Evolutionary conservation across 2,329 filamentous ascomycete genomes (phyloP).

Genomic region (Leptographium lundbergii): DNA sequence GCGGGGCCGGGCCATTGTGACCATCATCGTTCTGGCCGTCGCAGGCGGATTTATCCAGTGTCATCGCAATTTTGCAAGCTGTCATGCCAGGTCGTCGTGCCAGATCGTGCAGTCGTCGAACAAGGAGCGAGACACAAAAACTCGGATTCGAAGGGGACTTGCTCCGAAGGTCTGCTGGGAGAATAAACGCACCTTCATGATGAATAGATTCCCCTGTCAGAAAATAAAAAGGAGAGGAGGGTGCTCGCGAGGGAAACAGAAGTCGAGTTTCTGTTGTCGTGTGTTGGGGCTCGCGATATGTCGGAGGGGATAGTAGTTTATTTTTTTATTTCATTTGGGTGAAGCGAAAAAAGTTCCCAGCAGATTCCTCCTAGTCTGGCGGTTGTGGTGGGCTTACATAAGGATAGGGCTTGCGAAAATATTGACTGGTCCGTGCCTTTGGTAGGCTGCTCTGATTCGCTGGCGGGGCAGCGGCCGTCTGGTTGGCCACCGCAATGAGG

Average conservation of each 20-base stretch:
- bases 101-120: background rate
- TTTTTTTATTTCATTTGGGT: conserved; percentile 3
- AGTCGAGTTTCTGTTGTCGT: conserved; percentile 1
- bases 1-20: background rate
- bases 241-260: conserved; percentile 7
- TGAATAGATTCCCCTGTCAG: conserved; percentile 6
- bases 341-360: conserved; percentile 8
- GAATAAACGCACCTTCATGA: conserved; percentile 12
- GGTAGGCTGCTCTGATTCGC: background rate
- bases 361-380: background rate
- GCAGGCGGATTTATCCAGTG: background rate
- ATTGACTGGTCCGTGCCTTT: conserved; percentile 3
- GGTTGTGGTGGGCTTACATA: conserved; percentile 12
- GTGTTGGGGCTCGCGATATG: conserved; percentile 5
- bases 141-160: background rate
- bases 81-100: background rate
- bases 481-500: background rate
- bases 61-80: background rate
- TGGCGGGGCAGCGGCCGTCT: background rate
- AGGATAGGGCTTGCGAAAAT: conserved; percentile 11
- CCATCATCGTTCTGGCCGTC: background rate
- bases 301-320: background rate
- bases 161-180: background rate
- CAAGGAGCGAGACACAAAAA: background rate
- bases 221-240: conserved; percentile 5